These are phyloP conservation scores for Stephania yunnanensis DNA, from an alignment of 164 flowering plant species.

Conservation along the genomic window DNA sequence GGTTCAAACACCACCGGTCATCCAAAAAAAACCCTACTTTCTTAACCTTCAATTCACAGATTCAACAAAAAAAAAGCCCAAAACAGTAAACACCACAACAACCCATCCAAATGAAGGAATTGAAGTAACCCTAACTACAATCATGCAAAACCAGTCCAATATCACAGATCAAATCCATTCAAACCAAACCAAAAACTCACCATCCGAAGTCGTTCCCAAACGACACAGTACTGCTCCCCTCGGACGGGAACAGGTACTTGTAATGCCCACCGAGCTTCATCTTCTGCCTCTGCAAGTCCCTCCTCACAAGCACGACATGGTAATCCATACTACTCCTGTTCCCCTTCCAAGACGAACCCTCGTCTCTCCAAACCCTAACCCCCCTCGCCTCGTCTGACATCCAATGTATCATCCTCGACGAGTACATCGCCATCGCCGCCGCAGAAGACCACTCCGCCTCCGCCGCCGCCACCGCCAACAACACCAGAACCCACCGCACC, in stretches of 20 bases:
- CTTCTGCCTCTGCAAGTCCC: constrained; percentile 63
- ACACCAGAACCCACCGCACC: constrained; percentile 11
- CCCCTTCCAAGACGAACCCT: constrained; percentile 32
- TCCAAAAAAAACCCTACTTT: too few species aligned
- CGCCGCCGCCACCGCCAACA: constrained; percentile 1
- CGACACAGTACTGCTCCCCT: constrained; percentile 60
- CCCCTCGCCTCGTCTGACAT: constrained; percentile 45
- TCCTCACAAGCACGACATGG: constrained; percentile 38
- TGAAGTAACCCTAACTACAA: background rate
- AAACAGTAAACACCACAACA: background rate
- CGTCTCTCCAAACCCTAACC: constrained; percentile 22
- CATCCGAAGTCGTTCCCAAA: constrained; percentile 86
- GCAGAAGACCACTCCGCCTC: constrained; percentile 3
- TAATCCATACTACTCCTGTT: constrained; percentile 44
- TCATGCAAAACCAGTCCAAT: background rate
- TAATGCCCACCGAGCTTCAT: constrained; percentile 50
- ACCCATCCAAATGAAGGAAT: background rate
- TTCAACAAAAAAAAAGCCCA: background rate
- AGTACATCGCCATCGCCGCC: constrained; percentile 20
- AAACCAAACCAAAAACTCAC: constrained; percentile 25
- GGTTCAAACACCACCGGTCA: too few species aligned
- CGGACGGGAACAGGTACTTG: constrained; percentile 54
- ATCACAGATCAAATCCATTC: background rate
- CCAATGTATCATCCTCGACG: constrained; percentile 56
- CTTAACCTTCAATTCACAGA: background rate